Evolutionary conservation across 768 basidiomycete species (phyloP).

Genomic region (Lentinula sp.): DNA sequence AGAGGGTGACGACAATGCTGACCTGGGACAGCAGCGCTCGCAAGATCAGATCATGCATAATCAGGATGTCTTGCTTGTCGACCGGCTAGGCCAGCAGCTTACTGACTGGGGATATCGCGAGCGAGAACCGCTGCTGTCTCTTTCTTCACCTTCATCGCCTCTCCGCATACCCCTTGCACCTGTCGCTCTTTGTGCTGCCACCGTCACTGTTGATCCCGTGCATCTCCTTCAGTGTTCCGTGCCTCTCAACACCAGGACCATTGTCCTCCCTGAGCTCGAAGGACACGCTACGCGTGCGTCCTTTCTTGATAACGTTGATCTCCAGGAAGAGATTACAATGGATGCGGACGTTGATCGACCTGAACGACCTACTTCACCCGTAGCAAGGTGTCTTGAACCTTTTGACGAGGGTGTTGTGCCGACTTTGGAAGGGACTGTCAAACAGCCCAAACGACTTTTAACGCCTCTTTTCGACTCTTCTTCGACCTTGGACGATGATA

Average conservation of each 20-base stretch:
- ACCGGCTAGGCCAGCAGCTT: constrained; percentile 1
- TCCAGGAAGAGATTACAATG: background rate
- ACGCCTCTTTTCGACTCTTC: background rate
- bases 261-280: background rate
- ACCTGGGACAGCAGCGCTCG: background rate
- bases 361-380: constrained; percentile 2
- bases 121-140: background rate
- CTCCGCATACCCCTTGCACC: background rate
- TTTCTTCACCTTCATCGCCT: background rate
- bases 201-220: background rate
- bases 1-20: background rate
- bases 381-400: background rate
- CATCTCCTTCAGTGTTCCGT: background rate
- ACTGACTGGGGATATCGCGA: constrained; percentile 7
- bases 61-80: constrained; percentile 2
- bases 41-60: background rate
- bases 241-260: background rate
- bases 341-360: background rate
- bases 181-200: background rate
- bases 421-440: background rate
- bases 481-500: background rate
- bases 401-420: background rate
- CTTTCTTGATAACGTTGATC: background rate
- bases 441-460: background rate
- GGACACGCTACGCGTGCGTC: background rate